Conservation (phyloP, 2,329 filamentous ascomycete species). For the Bipolaris sorokiniana region DNA sequence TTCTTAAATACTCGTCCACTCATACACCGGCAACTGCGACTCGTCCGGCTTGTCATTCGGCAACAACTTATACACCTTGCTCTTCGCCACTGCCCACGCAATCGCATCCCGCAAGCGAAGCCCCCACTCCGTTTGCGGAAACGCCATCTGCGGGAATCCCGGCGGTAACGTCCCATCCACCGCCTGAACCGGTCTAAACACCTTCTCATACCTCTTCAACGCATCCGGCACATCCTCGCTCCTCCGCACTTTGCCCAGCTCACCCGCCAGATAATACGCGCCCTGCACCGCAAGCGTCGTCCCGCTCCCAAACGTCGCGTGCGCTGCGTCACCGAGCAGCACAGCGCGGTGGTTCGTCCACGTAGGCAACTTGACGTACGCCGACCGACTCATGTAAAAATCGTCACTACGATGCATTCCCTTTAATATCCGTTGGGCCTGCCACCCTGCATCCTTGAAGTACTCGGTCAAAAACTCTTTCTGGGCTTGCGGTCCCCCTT, state of each 20-base stretch:
- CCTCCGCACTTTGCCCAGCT: constrained; percentile 33
- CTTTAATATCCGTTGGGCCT: constrained; percentile 52
- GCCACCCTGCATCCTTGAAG: constrained; percentile 55
- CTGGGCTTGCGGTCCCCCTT: constrained; percentile 48
- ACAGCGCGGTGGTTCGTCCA: constrained; percentile 58
- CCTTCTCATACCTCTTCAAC: constrained; percentile 29
- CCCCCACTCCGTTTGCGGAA: constrained; percentile 42
- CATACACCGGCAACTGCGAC: constrained; percentile 7
- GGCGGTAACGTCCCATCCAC: constrained; percentile 17
- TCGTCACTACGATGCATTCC: constrained; percentile 51
- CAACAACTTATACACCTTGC: constrained; percentile 12
- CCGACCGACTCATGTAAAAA: constrained; percentile 56
- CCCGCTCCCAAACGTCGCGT: constrained; percentile 41
- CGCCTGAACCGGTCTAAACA: constrained; percentile 24
- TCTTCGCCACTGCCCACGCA: constrained; percentile 11
- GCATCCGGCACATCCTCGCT: constrained; percentile 27
- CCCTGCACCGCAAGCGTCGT: constrained; percentile 48
- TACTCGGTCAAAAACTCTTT: constrained; percentile 48
- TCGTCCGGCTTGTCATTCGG: constrained; percentile 1
- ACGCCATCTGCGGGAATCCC: constrained; percentile 32
- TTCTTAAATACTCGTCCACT: constrained; percentile 8
- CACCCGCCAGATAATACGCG: constrained; percentile 49
- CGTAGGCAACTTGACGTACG: constrained; percentile 52
- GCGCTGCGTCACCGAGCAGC: constrained; percentile 61
- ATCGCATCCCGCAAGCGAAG: constrained; percentile 19